Evolutionary conservation across 768 basidiomycete species (phyloP), one percentile per base, ranked within the genome.

Genomic region (Mrakia frigida): DNA sequence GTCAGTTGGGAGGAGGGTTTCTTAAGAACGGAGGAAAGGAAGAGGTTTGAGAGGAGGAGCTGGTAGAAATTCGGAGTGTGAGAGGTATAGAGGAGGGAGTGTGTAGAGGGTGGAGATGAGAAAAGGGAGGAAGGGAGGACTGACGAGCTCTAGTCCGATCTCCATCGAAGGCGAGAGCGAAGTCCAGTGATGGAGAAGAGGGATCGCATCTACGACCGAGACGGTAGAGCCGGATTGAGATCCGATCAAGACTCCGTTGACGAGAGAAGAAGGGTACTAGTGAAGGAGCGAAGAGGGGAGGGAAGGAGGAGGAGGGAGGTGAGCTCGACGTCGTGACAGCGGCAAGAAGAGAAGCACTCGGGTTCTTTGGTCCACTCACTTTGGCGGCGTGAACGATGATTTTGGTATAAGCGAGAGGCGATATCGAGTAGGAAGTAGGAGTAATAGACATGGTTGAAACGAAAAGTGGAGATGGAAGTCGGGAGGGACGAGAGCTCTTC

Each of bases 81-180:
- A n/a, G 70, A 73, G 41, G 28, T 39, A 23, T 11, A 75, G 52
- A 43, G 59, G 74, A 52, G 74, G 52, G 37, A 74, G 61, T 43
- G 14, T n/a, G 21, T 11, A 37, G 56, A 10, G 33, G 41, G 3
- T 9, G n/a, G 59, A 21, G 35, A 71, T 46, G 53, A 14, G 23
- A 10, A 70, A 56, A 31, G 4, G 21, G 46, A 35, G 25, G 70
- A 68, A 18, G 28, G 37, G 35, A 25, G 23, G 72, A 79, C 89
- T 79, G 79, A 91, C 91, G 81, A 92, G 84, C 80, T 91, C 90
- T 59, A 92, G 86, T 35, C 91, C 92, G 77, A 92, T 89, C 81
- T 92, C 91, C 90, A 92, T 92, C 89, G 91, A 91, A 5, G 91
- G 90, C 78, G 89, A 90, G 73, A 94, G 85, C 79, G 87, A 89